These are phyloP conservation scores for Boletus reticulatus DNA, from an alignment of 768 basidiomycete genomes.

Conservation along the genomic window DNA sequence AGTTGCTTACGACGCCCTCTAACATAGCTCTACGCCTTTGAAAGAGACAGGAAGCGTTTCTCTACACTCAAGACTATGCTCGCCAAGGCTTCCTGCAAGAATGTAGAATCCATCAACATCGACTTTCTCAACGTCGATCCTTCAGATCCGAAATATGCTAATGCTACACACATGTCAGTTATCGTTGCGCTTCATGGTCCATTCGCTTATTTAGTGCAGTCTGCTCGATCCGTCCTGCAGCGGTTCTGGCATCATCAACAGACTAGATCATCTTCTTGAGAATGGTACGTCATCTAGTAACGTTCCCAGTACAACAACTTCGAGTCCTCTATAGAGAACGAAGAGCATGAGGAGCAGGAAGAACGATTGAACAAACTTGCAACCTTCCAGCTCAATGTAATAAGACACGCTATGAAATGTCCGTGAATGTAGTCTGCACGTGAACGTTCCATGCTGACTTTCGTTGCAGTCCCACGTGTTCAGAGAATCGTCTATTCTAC, in stretches of 20 bases:
- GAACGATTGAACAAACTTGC: constrained; percentile 82
- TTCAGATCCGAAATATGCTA: constrained; percentile 52
- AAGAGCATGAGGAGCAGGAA: constrained; percentile 54
- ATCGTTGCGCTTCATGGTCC: neutral
- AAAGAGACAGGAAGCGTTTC: constrained; percentile 80
- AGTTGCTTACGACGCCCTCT: neutral
- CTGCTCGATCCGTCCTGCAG: constrained; percentile 96
- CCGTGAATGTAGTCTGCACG: constrained; percentile 24
- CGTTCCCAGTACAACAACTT: neutral
- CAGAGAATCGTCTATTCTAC: constrained; percentile 93
- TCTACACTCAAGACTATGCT: constrained; percentile 85
- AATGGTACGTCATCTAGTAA: constrained; percentile 46
- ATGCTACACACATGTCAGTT: constrained; percentile 85
- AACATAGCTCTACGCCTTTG: constrained; percentile 81
- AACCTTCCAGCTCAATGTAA: constrained; percentile 85
- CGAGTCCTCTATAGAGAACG: constrained; percentile 42
- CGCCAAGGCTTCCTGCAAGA: constrained; percentile 76
- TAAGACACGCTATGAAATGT: constrained; percentile 97
- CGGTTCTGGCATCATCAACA: constrained; percentile 89
- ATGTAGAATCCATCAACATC: constrained; percentile 68
- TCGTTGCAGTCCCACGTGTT: constrained; percentile 64
- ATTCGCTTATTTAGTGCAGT: constrained; percentile 37
- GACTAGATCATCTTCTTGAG: constrained; percentile 80
- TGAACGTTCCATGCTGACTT: constrained; percentile 6
- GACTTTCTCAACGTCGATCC: constrained; percentile 89